Evolutionary conservation across 352 stramenopile species (phyloP).

Genomic region (Elongisporangium anandrum): DNA sequence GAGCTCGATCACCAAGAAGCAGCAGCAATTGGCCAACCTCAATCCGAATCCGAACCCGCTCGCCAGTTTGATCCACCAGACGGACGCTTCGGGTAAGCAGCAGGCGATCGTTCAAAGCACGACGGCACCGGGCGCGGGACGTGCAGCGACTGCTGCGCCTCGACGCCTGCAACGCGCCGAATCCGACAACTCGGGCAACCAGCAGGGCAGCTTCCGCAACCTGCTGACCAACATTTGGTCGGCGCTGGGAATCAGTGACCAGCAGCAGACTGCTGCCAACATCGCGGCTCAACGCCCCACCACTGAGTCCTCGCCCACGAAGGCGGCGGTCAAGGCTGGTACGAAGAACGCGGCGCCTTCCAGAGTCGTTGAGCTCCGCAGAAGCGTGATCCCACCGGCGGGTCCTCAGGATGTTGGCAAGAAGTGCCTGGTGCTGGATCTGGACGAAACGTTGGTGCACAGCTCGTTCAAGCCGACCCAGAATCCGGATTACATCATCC

Average conservation of each 20-base stretch:
- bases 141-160: conserved; percentile 5
- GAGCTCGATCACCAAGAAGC: conserved; percentile 26
- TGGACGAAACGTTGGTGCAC: conserved; percentile 98
- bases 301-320: conserved; percentile 9
- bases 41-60: conserved; percentile 32
- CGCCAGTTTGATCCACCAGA: conserved; percentile 63
- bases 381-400: conserved; percentile 47
- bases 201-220: conserved; percentile 53
- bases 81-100: conserved; percentile 59
- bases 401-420: conserved; percentile 56
- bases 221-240: conserved; percentile 72
- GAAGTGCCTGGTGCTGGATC: conserved; percentile 92
- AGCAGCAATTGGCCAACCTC: conserved; percentile 26
- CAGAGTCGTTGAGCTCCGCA: conserved; percentile 42
- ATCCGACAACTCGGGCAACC: conserved; percentile 9
- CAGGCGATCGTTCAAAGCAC: conserved; percentile 16
- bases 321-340: background rate
- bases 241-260: conserved; percentile 52
- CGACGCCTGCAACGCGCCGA: conserved; percentile 23
- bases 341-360: conserved; percentile 13
- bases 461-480: conserved; percentile 93
- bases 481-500: conserved; percentile 96
- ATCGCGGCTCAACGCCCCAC: conserved; percentile 25
- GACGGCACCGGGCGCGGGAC: conserved; percentile 5
- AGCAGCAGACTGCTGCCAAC: conserved; percentile 36